Evolutionary conservation across 805 yeast species (phyloP).

Genomic region (Metschnikowia sp.): DNA sequence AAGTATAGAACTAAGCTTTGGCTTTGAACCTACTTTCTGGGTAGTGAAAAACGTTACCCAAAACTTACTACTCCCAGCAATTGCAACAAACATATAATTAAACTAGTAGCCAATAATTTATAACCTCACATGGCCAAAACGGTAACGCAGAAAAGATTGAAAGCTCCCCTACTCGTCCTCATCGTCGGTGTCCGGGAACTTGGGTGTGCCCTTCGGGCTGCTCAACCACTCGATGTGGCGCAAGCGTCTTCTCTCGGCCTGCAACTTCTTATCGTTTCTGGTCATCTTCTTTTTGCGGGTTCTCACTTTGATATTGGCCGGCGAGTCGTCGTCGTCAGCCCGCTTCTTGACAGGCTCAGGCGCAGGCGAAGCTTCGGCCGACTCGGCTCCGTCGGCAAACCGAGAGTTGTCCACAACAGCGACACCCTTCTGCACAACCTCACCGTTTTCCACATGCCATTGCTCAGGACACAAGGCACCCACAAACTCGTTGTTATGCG

Average conservation of each 20-base stretch:
- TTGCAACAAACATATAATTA: too few relatives aligned
- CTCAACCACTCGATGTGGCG: conserved; percentile 93
- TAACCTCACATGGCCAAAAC: too few relatives aligned
- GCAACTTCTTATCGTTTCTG: conserved; percentile 88
- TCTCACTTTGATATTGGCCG: conserved; percentile 92
- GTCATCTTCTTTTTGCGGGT: conserved; percentile 95
- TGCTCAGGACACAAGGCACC: conserved; percentile 98
- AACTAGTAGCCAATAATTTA: too few relatives aligned
- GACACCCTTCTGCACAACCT: conserved; percentile 78
- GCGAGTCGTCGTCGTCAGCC: conserved; percentile 79
- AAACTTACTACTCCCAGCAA: too few relatives aligned
- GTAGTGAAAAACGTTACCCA: too few relatives aligned
- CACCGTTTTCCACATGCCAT: conserved; percentile 95
- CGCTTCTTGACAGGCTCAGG: conserved; percentile 37
- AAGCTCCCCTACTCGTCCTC: conserved; percentile 47
- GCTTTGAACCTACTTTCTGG: too few relatives aligned
- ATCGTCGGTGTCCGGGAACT: conserved; percentile 89
- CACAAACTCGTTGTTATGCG: conserved; percentile 95
- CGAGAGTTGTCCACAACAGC: conserved; percentile 70
- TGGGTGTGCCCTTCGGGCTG: conserved; percentile 97
- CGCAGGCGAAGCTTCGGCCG: conserved; percentile 40
- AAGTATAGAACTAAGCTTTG: too few relatives aligned
- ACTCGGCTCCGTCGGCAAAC: conserved; percentile 74
- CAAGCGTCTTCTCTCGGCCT: conserved; percentile 90
- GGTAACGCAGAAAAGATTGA: too few relatives aligned